Conservation (phyloP, 2,329 filamentous ascomycete genomes). For the Arthrobotrys pseudoclavata region DNA sequence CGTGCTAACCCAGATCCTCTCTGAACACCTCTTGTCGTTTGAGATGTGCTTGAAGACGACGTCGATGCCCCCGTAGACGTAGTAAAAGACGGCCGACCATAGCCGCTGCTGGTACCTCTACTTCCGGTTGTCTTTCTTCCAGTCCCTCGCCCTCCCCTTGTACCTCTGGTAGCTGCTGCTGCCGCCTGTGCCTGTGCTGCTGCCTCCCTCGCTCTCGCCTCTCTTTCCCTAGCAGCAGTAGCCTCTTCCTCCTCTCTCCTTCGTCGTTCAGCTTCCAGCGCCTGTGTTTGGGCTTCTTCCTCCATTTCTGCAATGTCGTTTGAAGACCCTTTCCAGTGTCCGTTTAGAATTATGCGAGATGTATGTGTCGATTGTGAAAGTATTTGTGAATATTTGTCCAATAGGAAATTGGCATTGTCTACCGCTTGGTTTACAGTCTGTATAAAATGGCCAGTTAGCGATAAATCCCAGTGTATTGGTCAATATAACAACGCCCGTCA, state of each 20-base stretch:
- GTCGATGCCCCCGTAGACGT: slow-evolving; percentile 15
- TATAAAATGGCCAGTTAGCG: slow-evolving; percentile 41
- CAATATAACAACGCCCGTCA: not conserved
- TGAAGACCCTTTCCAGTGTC: slow-evolving; percentile 87
- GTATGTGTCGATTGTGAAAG: slow-evolving; percentile 98
- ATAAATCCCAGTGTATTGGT: not conserved
- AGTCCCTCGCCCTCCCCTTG: slow-evolving; percentile 24
- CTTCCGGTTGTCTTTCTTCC: slow-evolving; percentile 57
- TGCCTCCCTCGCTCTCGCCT: slow-evolving; percentile 65
- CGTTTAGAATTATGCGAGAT: slow-evolving; percentile 88
- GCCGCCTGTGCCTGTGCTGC: slow-evolving; percentile 65
- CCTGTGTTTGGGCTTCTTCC: slow-evolving; percentile 79
- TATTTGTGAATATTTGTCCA: slow-evolving; percentile 96
- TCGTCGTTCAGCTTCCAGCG: slow-evolving; percentile 81
- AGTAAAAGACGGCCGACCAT: slow-evolving; percentile 24
- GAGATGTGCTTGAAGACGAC: slow-evolving; percentile 22
- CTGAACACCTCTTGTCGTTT: slow-evolving; percentile 38
- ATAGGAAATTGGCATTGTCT: slow-evolving; percentile 82
- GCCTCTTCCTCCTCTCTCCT: slow-evolving; percentile 84
- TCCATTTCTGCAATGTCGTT: slow-evolving; percentile 90
- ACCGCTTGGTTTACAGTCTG: slow-evolving; percentile 56
- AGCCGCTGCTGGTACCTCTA: slow-evolving; percentile 41
- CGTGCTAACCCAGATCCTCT: slow-evolving; percentile 49
- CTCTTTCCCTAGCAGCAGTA: slow-evolving; percentile 75
- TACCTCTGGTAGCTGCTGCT: slow-evolving; percentile 41